Percentiles rank a stretch among this genome's conserved stretches.
Evolutionary conservation across 2,329 filamentous ascomycete species (phyloP).

Genomic region (Fusarium sp.): DNA sequence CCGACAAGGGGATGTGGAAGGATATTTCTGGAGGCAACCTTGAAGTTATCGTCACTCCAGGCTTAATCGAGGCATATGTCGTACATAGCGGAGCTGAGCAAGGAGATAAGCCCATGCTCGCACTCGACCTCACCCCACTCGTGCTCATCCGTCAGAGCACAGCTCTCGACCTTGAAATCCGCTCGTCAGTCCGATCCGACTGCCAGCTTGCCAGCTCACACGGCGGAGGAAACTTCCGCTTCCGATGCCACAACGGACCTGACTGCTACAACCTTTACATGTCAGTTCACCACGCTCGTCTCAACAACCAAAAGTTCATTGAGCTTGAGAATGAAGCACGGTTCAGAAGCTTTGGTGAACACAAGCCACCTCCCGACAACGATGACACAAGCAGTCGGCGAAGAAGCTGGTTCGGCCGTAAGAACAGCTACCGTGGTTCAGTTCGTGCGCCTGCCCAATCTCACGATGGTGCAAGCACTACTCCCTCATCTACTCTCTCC

Average conservation of each 20-base stretch:
- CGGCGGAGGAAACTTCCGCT: slow-evolving; percentile 82
- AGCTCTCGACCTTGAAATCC: slow-evolving; percentile 91
- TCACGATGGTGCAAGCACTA: slow-evolving; percentile 78
- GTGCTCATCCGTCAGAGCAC: slow-evolving; percentile 92
- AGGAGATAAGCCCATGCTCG: slow-evolving; percentile 64
- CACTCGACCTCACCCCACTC: slow-evolving; percentile 88
- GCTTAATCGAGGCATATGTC: slow-evolving; percentile 67
- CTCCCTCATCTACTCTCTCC: slow-evolving; percentile 67
- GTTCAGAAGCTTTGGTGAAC: slow-evolving; percentile 77
- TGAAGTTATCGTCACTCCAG: slow-evolving; percentile 66
- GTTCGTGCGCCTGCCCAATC: slow-evolving; percentile 72
- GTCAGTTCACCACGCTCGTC: slow-evolving; percentile 86
- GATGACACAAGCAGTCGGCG: slow-evolving; percentile 60
- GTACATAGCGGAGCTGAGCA: slow-evolving; percentile 50
- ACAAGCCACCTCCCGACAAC: slow-evolving; percentile 59
- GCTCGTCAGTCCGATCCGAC: slow-evolving; percentile 80
- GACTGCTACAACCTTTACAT: slow-evolving; percentile 87
- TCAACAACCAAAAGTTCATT: slow-evolving; percentile 92
- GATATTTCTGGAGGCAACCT: slow-evolving; percentile 64
- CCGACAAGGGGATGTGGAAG: slow-evolving; percentile 69
- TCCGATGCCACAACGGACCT: slow-evolving; percentile 79
- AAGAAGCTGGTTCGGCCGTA: slow-evolving; percentile 69
- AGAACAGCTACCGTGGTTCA: slow-evolving; percentile 73
- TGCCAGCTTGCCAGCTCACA: slow-evolving; percentile 73
- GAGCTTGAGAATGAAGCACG: slow-evolving; percentile 72